These are phyloP conservation scores for Fusarium sp. DNA, from an alignment of 2,329 filamentous ascomycete genomes.

Conservation along the genomic window DNA sequence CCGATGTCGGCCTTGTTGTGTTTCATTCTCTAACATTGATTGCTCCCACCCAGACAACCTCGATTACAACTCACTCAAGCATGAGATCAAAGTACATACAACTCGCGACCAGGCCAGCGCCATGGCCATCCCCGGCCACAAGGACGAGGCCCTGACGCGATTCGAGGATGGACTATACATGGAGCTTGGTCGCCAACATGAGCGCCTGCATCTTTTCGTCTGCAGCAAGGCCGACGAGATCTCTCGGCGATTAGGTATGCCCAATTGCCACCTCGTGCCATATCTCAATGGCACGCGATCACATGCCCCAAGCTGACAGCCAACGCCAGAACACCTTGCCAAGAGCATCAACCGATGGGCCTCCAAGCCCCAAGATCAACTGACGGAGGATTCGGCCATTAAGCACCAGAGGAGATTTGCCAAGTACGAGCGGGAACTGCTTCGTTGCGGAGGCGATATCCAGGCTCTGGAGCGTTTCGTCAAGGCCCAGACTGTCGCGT, in stretches of 20 bases:
- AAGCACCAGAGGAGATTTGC: constrained; percentile 65
- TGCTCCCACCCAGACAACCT: constrained; percentile 75
- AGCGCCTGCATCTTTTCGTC: constrained; percentile 82
- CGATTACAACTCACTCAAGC: constrained; percentile 89
- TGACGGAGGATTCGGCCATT: constrained; percentile 50
- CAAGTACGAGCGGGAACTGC: constrained; percentile 65
- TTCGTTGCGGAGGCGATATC: constrained; percentile 77
- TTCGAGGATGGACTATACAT: constrained; percentile 80
- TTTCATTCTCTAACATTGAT: constrained; percentile 5
- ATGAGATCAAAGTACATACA: constrained; percentile 85
- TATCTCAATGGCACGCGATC: constrained; percentile 23
- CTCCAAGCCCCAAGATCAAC: constrained; percentile 49
- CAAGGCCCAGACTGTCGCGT: constrained; percentile 79
- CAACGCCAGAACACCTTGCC: constrained; percentile 59
- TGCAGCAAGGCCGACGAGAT: constrained; percentile 85
- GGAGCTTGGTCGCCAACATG: constrained; percentile 80
- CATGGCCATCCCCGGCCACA: constrained; percentile 80
- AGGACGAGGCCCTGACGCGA: constrained; percentile 66
- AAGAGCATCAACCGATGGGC: constrained; percentile 61
- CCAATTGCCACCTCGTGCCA: constrained; percentile 8
- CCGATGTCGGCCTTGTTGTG: constrained; percentile 2
- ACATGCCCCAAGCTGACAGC: constrained; percentile 40
- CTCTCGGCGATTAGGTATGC: constrained; percentile 73
- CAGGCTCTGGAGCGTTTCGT: constrained; percentile 78
- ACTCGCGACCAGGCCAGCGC: constrained; percentile 76